phyloP scores from a whole-genome alignment of 352 stramenopile genomes.

The Phytopythium delawarense region DNA sequence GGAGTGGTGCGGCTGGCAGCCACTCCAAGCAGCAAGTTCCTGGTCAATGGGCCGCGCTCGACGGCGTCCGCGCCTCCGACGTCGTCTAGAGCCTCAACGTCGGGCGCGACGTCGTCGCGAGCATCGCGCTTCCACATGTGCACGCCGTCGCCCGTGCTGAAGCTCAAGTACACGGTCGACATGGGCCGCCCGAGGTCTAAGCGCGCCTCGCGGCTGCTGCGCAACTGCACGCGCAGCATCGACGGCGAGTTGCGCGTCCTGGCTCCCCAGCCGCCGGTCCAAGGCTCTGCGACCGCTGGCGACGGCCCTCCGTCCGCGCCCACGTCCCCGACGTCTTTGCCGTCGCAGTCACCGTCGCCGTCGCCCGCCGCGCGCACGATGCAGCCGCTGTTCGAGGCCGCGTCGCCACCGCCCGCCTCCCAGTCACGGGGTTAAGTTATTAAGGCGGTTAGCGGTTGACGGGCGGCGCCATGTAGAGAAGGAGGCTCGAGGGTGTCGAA shows the following conservation, averaged over 20 bases:
- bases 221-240: slow-evolving; percentile 44
- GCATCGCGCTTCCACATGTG: slow-evolving; percentile 57
- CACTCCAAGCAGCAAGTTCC: slow-evolving; percentile 31
- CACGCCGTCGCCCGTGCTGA: slow-evolving; percentile 78
- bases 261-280: neutral
- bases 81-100: slow-evolving; percentile 6
- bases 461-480: neutral
- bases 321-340: neutral
- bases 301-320: neutral
- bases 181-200: slow-evolving; percentile 74
- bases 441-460: neutral
- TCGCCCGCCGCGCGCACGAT: neutral
- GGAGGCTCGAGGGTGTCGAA: neutral
- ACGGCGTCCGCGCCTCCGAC: neutral
- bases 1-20: slow-evolving; percentile 25
- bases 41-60: slow-evolving; percentile 11
- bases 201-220: slow-evolving; percentile 38
- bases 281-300: too few species aligned
- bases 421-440: slow-evolving; percentile 6
- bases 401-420: neutral
- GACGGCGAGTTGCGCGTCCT: slow-evolving; percentile 46
- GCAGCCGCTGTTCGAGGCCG: slow-evolving; percentile 5
- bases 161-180: slow-evolving; percentile 71
- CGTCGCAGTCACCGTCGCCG: neutral
- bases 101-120: slow-evolving; percentile 3